A percentile compares a stretch with the other conserved stretches of the same genome.
Conservation (phyloP, 1,139 yeast genomes). For the Saccharomyces pastorianus region DNA sequence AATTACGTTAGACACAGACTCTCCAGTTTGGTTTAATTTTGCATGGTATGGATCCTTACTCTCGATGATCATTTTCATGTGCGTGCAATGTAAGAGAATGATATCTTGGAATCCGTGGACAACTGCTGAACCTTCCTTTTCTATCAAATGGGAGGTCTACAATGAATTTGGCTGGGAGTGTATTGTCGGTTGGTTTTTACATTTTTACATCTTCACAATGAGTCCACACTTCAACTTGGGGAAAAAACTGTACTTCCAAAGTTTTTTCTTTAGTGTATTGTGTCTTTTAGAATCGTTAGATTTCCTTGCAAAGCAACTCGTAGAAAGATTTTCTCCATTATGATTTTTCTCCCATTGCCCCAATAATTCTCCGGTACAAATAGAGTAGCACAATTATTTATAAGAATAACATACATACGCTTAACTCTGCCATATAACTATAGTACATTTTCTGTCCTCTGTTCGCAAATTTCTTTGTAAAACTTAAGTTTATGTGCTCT, state of each 20-base stretch:
- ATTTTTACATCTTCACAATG: constrained; percentile 45
- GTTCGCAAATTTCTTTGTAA: not conserved
- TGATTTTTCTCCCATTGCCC: not conserved
- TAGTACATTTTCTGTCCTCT: not conserved
- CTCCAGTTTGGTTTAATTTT: not conserved
- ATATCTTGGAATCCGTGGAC: constrained; percentile 21
- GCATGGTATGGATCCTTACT: not conserved
- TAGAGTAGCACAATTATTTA: not conserved
- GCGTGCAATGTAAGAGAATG: constrained; percentile 1
- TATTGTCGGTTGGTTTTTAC: constrained; percentile 50
- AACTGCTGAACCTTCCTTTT: not conserved
- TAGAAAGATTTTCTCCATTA: constrained; percentile 7
- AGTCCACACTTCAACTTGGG: constrained; percentile 47
- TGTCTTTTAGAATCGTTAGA: constrained; percentile 26
- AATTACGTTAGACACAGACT: constrained; percentile 1
- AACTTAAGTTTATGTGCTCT: constrained; percentile 1
- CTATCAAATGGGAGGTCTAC: constrained; percentile 7
- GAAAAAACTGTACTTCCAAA: constrained; percentile 46
- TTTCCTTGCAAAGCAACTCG: constrained; percentile 1
- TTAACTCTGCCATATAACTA: not conserved
- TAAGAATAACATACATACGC: not conserved
- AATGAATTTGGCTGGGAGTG: constrained; percentile 36
- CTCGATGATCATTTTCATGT: not conserved
- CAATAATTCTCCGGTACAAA: constrained; percentile 6
- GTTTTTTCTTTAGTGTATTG: constrained; percentile 52